Conservation (phyloP, 1,284 basidiomycete species). For the Rhodotorula sp. region DNA sequence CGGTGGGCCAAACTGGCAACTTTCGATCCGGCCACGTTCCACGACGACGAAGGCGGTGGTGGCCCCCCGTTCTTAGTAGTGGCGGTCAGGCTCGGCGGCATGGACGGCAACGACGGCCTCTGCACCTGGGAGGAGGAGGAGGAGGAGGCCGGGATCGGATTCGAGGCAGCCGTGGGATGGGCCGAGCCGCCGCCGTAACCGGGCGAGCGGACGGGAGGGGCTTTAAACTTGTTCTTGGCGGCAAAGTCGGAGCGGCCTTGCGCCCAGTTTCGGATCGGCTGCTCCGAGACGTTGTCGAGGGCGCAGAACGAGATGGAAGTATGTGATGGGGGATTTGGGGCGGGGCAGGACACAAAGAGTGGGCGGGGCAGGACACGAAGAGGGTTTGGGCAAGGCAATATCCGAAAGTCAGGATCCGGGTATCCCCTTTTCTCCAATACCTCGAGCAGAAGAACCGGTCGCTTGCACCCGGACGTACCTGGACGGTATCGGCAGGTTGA, state of each 20-base stretch:
- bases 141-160: too few species aligned
- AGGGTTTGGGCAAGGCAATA: background rate
- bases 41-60: background rate
- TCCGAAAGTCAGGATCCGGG: too few species aligned
- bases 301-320: background rate
- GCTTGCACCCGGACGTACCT: background rate
- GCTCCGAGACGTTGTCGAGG: background rate
- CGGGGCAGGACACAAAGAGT: too few species aligned
- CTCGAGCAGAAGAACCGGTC: too few species aligned
- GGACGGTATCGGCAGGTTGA: background rate
- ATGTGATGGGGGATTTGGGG: too few species aligned
- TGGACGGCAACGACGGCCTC: background rate
- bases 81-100: background rate
- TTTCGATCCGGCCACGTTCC: background rate
- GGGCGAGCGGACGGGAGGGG: background rate
- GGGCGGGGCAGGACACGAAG: background rate
- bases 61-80: too few species aligned
- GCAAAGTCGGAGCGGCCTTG: conserved; percentile 12
- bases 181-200: background rate
- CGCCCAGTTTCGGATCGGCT: conserved; percentile 9
- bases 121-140: too few species aligned
- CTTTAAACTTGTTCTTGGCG: conserved; percentile 6
- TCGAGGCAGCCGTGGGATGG: too few species aligned
- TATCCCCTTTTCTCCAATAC: too few species aligned
- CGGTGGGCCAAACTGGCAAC: background rate